Base-by-base conservation (phyloP, 805 yeast species). In the Ogataea minuta region DNA sequence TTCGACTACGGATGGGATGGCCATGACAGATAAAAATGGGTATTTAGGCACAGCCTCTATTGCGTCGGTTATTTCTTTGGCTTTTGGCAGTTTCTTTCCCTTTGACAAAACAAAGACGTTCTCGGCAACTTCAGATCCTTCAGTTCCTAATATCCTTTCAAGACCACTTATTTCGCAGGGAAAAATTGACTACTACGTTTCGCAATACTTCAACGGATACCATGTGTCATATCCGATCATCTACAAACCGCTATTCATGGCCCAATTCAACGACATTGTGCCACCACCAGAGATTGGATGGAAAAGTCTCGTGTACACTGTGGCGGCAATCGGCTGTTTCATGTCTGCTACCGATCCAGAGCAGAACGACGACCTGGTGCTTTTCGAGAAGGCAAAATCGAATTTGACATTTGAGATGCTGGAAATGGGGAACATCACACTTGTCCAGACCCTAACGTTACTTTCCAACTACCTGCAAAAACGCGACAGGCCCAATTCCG, bases 241-340 rank as follows among this genome's bases (percentile, higher is more conserved):
- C 25, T 35, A 36, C 38, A 43, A 35, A 27, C 45, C 43, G 23
- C 34, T 37, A 10, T 46, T 46, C 15, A 31, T 44, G 46, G 50
- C 50, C 14, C 50, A 46, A 30, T 44, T 37, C 19, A 44, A 46
- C 31, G 40, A 44, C 31, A 28, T 46, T 10, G 42, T 46, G 8
- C 42, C 43, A 4, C 36, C 44, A 12, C 48, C 50, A 2, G 31
- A 31, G 19, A 26, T 34, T 7, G 48, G 50, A 6, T 46, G 50
- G 50, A 34, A 46, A 27, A 41, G 50, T 26, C 31, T 46, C 16
- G 40, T 46, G 13, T 33, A 41, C 37, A 44, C 43, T 12, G 48
- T 46, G 23, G 50, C 49, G 7, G 49, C 51, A 7, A 44, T 47
- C 28, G 51, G 51, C 13, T 43, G 47, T 13, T 47, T 47, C 29